phyloP scores from a whole-genome alignment of 805 yeast genomes.

The Suhomyces kilbournensis region DNA sequence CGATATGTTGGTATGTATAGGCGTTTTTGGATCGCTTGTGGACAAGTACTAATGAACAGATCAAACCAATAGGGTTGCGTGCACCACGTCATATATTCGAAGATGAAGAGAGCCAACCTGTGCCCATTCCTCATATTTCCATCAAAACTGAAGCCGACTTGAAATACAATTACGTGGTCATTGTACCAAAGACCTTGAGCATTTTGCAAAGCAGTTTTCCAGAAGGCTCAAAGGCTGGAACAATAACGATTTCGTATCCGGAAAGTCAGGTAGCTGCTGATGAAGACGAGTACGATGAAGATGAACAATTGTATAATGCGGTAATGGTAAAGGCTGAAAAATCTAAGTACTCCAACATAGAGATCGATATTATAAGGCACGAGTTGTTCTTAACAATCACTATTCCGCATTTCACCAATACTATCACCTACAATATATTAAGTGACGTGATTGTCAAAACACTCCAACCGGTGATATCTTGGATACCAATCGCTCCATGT shows the following conservation, averaged over 20 bases:
- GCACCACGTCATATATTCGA: conserved; percentile 53
- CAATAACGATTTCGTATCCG: conserved; percentile 12
- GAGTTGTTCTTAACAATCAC: conserved; percentile 11
- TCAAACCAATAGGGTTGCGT: conserved; percentile 48
- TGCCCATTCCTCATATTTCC: conserved; percentile 7
- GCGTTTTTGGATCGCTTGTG: background rate
- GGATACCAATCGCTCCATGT: conserved; percentile 39
- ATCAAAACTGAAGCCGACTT: conserved; percentile 1
- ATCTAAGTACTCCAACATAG: conserved; percentile 19
- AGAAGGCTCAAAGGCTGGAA: conserved; percentile 14
- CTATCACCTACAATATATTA: conserved; percentile 30
- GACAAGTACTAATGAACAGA: conserved; percentile 18
- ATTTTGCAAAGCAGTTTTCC: conserved; percentile 13
- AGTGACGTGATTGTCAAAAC: conserved; percentile 20
- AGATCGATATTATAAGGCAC: conserved; percentile 21
- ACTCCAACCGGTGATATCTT: conserved; percentile 11
- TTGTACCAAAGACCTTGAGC: conserved; percentile 17
- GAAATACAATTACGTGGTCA: conserved; percentile 9
- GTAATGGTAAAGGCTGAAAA: conserved; percentile 18
- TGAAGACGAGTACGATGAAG: conserved; percentile 43
- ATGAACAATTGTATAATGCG: conserved; percentile 47
- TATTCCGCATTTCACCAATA: conserved; percentile 37
- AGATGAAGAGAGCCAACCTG: conserved; percentile 25
- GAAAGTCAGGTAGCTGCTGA: conserved; percentile 18
- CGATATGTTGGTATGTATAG: background rate